phyloP scores from a whole-genome alignment of 1,139 yeast species.

The Spencermartinsiella ligniputridi region DNA sequence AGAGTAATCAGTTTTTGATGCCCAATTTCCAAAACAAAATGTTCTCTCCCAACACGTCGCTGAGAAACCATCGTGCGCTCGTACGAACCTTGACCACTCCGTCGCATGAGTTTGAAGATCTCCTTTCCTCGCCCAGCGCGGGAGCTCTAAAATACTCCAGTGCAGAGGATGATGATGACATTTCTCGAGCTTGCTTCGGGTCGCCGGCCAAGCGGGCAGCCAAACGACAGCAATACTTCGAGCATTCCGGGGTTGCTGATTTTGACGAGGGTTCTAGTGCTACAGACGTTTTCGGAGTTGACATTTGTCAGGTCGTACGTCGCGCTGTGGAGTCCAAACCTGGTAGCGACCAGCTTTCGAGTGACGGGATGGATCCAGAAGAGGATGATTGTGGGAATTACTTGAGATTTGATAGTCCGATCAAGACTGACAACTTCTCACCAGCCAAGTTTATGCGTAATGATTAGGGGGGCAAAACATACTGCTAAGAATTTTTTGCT shows the following conservation, averaged over 20 bases:
- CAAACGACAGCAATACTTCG: constrained; percentile 28
- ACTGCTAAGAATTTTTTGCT: no score
- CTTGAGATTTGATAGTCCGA: constrained; percentile 28
- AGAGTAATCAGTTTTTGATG: constrained; percentile 5
- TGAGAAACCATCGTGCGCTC: constrained; percentile 26
- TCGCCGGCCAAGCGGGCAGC: constrained; percentile 38
- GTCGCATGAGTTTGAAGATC: constrained; percentile 24
- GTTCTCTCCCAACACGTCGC: constrained; percentile 26
- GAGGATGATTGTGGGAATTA: constrained; percentile 6
- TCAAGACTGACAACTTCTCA: constrained; percentile 27
- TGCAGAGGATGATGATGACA: constrained; percentile 55
- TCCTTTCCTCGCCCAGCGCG: constrained; percentile 19
- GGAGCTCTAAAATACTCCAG: constrained; percentile 1
- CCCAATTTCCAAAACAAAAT: constrained; percentile 15
- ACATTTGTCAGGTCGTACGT: constrained; percentile 51
- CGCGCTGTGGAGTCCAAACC: constrained; percentile 41
- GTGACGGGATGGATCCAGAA: constrained; percentile 3
- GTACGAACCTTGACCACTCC: constrained; percentile 40
- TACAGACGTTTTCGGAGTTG: constrained; percentile 52
- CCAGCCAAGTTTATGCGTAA: constrained; percentile 17
- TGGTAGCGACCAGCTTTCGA: constrained; percentile 4
- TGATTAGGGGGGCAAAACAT: no score
- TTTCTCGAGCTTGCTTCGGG: constrained; percentile 39
- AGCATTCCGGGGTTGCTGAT: constrained; percentile 25
- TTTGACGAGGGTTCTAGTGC: constrained; percentile 23